Percentiles rank a stretch among this genome's conserved stretches.
Evolutionary conservation across 176 grass and related monocot genomes (phyloP).

Genomic region (Aegilops umbellulata): DNA sequence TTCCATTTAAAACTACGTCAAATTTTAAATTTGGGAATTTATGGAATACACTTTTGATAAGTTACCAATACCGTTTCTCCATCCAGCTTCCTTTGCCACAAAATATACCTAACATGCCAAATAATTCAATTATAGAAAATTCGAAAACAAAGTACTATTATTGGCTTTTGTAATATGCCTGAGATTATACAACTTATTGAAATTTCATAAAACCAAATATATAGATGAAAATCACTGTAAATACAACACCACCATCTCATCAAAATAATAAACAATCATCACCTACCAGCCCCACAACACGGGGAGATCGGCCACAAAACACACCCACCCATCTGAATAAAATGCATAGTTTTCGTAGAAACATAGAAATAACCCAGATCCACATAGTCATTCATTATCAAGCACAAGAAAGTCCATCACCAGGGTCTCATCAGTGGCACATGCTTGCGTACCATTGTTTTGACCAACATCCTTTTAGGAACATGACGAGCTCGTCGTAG

Average conservation of each 20-base stretch:
- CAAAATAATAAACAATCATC: background rate
- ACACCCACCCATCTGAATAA: background rate
- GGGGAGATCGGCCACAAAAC: background rate
- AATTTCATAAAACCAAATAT: background rate
- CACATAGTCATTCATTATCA: background rate
- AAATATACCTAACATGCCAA: background rate
- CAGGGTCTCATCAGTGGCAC: background rate
- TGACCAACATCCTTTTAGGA: background rate
- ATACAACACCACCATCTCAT: background rate
- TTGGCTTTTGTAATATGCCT: too few relatives aligned
- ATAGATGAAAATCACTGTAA: background rate
- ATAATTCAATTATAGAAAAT: background rate
- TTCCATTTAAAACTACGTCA: background rate
- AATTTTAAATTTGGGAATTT: background rate
- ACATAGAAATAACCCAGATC: background rate
- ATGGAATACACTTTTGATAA: background rate
- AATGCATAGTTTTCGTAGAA: background rate
- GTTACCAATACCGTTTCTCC: background rate
- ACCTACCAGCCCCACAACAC: background rate
- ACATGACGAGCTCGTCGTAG: slow-evolving; percentile 46
- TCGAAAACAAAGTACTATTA: background rate
- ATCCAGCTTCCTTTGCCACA: too few relatives aligned
- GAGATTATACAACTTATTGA: background rate
- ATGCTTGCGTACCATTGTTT: background rate
- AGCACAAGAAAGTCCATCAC: background rate